Percentiles rank a stretch among this genome's conserved stretches.
These are phyloP conservation scores for Pseudotulostoma volvatum DNA, from an alignment of 495 filamentous ascomycete genomes.

Conservation along the genomic window DNA sequence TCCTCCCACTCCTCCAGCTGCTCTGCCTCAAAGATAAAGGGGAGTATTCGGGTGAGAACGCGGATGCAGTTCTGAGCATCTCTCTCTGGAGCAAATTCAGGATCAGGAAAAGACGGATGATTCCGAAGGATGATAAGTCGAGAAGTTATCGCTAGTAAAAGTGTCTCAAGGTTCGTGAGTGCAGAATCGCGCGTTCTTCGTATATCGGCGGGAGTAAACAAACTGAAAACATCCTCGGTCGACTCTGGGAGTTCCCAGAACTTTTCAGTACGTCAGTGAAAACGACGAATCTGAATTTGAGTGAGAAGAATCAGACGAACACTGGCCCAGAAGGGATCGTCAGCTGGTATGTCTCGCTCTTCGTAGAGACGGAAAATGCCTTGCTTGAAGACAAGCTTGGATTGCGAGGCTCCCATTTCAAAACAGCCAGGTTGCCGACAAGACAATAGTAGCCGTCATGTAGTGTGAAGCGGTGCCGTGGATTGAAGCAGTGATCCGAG, in stretches of 20 bases:
- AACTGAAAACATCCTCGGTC: slow-evolving; percentile 87
- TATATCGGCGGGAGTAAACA: slow-evolving; percentile 89
- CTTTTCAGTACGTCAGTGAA: slow-evolving; percentile 27
- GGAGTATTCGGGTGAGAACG: slow-evolving; percentile 77
- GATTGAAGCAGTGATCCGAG: slow-evolving; percentile 11
- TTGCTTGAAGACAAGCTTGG: slow-evolving; percentile 97
- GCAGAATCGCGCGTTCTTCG: slow-evolving; percentile 77
- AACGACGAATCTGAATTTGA: not conserved
- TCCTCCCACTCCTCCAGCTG: slow-evolving; percentile 78
- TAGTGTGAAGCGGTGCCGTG: no score
- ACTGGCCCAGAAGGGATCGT: slow-evolving; percentile 87
- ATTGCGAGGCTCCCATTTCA: slow-evolving; percentile 92
- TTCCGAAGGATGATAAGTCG: slow-evolving; percentile 68
- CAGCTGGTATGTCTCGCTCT: slow-evolving; percentile 68
- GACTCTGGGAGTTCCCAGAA: slow-evolving; percentile 98
- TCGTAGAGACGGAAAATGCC: slow-evolving; percentile 96
- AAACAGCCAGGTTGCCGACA: not conserved
- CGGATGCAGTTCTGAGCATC: slow-evolving; percentile 90
- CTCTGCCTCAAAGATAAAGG: slow-evolving; percentile 86
- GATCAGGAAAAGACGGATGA: slow-evolving; percentile 78
- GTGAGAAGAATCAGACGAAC: slow-evolving; percentile 12
- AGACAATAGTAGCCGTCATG: no score
- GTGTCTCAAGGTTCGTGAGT: slow-evolving; percentile 78
- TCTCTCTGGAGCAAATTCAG: slow-evolving; percentile 72
- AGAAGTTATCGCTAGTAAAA: slow-evolving; percentile 66